phyloP scores from a whole-genome alignment of 2,329 filamentous ascomycete genomes.

The Colletotrichum nymphaeae region DNA sequence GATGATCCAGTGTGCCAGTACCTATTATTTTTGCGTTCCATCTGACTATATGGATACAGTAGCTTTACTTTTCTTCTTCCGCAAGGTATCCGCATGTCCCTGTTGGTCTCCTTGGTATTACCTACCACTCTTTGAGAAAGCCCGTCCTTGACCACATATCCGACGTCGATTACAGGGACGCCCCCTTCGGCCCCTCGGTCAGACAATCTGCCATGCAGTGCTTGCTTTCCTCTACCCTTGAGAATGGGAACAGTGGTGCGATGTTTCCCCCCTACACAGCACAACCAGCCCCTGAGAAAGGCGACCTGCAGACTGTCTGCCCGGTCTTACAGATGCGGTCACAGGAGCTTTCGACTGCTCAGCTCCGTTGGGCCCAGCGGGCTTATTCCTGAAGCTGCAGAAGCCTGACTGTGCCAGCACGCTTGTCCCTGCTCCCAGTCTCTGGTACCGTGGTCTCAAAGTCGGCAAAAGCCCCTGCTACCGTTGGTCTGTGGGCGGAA shows the following conservation, averaged over 20 bases:
- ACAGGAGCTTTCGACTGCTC: neutral
- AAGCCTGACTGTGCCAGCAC: neutral
- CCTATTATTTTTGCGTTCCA: constrained; percentile 19
- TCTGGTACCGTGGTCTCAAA: neutral
- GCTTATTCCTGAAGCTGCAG: constrained; percentile 13
- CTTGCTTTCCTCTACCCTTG: neutral
- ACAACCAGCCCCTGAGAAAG: neutral
- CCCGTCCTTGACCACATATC: neutral
- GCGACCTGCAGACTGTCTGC: constrained; percentile 1
- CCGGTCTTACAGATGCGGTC: neutral
- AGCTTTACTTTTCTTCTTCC: constrained; percentile 9
- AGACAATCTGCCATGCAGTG: neutral
- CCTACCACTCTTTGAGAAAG: neutral
- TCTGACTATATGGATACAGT: neutral
- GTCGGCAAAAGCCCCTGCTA: neutral
- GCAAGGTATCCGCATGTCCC: neutral
- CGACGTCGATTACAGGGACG: neutral
- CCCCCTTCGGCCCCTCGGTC: neutral
- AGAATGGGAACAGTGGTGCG: neutral
- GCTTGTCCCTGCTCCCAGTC: neutral
- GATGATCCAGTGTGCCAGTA: neutral
- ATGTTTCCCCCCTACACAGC: neutral
- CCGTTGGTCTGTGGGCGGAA: neutral
- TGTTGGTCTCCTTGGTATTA: neutral
- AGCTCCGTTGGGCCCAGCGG: neutral